Evolutionary conservation across 2,329 filamentous ascomycete genomes (phyloP), one percentile per base, ranked within the genome.

Genomic region (Trichoderma cornu-damae): DNA sequence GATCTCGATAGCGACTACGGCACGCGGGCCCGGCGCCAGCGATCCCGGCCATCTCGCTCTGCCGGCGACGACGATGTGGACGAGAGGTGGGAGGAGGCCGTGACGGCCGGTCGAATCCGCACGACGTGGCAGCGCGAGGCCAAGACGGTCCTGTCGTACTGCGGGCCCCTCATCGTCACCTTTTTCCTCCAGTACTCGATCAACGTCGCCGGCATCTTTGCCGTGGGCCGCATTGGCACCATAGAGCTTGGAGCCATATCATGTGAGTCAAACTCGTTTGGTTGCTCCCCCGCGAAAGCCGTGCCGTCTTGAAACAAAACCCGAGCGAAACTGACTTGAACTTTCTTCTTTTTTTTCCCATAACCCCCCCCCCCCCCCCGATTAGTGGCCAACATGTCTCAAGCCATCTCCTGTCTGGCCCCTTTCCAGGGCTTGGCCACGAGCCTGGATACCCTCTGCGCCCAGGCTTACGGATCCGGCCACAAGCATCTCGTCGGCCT

Each of bases 91-190:
- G 87, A 93, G 61, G 88, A 91, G 61, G 93, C 92, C 0, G 88
- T 96, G 9, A 81, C 84, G 1, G 82, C 87, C 0, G 90, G 91
- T 9, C 82, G 85, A 67, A 92, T 97, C 62, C 86, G 87, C 53
- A 96, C 92, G 4, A 95, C 90, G 4, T 97, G 92, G 91, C 86
- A 88, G 71, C 84, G 92, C 61, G 93, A 97, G 76, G 79, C 88
- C 40, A 91, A 92, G 74, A 91, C 91, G 1, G 79, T 97, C 38
- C 75, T 80, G 28, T 78, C 80, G 61, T 92, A 92, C 68, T 86
- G 88, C 2, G 76, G 79, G 28, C 88, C 88, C 1, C 74, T 93
- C 50, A 82, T 90, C 42, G 60, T 66, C 42, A 92, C 89, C 0
- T 93, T 92, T 66, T 62, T 91, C 51, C 77, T 94, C 30, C 89